Conservation (phyloP, 1,284 basidiomycete species). For the Apiotrichum gracile region DNA sequence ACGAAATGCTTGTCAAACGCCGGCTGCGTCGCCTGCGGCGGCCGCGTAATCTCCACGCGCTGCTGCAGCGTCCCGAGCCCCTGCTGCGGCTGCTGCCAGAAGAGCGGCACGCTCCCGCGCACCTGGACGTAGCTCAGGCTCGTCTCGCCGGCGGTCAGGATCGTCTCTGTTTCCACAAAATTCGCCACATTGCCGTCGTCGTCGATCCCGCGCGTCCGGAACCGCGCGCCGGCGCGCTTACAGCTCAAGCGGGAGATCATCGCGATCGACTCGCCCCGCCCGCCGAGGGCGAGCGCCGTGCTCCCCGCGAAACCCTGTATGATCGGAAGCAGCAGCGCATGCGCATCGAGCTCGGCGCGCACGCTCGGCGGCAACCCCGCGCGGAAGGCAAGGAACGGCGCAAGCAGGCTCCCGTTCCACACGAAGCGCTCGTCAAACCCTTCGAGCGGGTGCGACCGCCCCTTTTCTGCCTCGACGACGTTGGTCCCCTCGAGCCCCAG, state of each 20-base stretch:
- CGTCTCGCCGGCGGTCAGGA: conserved; percentile 76
- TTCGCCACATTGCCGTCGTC: conserved; percentile 97
- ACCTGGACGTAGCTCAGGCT: conserved; percentile 88
- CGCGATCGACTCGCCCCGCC: too few relatives aligned
- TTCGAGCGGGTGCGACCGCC: conserved; percentile 51
- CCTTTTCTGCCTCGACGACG: conserved; percentile 24
- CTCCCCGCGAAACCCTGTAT: conserved; percentile 87
- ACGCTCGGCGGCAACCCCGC: conserved; percentile 47
- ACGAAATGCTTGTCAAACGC: conserved; percentile 92
- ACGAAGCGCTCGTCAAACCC: conserved; percentile 70
- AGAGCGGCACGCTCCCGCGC: conserved; percentile 90
- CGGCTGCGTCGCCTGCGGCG: conserved; percentile 81
- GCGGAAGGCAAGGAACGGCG: conserved; percentile 42
- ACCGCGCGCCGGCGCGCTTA: conserved; percentile 93
- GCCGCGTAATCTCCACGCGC: conserved; percentile 83
- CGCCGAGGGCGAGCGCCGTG: conserved; percentile 24
- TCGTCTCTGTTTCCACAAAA: conserved; percentile 94
- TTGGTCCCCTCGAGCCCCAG: conserved; percentile 54
- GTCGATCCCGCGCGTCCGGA: conserved; percentile 94
- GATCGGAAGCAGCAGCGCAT: conserved; percentile 57
- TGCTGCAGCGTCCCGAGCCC: conserved; percentile 77
- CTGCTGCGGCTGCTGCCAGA: conserved; percentile 92
- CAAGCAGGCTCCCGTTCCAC: conserved; percentile 40
- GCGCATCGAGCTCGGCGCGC: conserved; percentile 37
- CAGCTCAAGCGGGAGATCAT: conserved; percentile 83